Percentiles rank a stretch among this genome's conserved stretches.
Conservation (phyloP, 2,329 filamentous ascomycete genomes). For the Fusarium tricinctum region DNA sequence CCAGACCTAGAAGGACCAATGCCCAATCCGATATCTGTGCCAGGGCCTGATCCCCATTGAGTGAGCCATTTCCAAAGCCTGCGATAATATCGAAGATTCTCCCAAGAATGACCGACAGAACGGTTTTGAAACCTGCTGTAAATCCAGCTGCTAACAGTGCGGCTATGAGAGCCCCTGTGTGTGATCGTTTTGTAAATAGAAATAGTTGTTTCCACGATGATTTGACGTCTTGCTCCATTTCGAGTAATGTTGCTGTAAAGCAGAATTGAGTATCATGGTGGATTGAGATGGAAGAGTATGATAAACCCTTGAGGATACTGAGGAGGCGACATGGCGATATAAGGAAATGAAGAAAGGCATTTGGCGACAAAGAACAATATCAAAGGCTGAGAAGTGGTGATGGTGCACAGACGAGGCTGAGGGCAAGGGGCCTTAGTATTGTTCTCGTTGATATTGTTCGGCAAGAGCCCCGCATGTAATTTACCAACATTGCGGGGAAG, state of each 20-base stretch:
- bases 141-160: slow-evolving; percentile 70
- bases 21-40: slow-evolving; percentile 71
- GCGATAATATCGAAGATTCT: slow-evolving; percentile 80
- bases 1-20: slow-evolving; percentile 73
- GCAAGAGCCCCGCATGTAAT: slow-evolving; percentile 1
- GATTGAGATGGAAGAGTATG: not conserved
- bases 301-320: not conserved
- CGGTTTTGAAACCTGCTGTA: slow-evolving; percentile 74
- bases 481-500: not conserved
- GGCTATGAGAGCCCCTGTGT: slow-evolving; percentile 67
- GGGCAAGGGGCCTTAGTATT: slow-evolving; percentile 30
- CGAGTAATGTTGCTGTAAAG: slow-evolving; percentile 1
- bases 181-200: slow-evolving; percentile 75
- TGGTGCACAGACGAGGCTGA: slow-evolving; percentile 37
- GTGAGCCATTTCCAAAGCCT: slow-evolving; percentile 70
- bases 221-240: slow-evolving; percentile 39
- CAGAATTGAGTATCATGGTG: not conserved
- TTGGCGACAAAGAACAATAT: slow-evolving; percentile 46
- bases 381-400: slow-evolving; percentile 16
- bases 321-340: slow-evolving; percentile 8
- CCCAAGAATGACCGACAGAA: slow-evolving; percentile 79
- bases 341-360: not conserved
- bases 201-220: slow-evolving; percentile 70
- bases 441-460: slow-evolving; percentile 42
- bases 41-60: slow-evolving; percentile 66